Conservation (phyloP, 805 yeast genomes). For the Maudiozyma barnettii region DNA sequence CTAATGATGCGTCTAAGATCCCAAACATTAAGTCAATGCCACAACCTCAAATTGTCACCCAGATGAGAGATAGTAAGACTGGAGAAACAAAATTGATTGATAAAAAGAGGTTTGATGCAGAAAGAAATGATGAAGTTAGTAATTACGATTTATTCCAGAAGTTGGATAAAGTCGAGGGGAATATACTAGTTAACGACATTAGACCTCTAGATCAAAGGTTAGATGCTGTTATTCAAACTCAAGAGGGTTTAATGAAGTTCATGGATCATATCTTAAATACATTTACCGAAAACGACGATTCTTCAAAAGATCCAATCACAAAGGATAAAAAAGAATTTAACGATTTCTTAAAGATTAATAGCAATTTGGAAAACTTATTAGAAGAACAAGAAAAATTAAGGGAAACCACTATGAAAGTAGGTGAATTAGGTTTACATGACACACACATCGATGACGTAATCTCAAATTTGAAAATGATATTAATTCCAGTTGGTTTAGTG, state of each 20-base stretch:
- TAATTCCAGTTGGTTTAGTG: conserved; percentile 23
- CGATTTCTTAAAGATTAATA: conserved; percentile 23
- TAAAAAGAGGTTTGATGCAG: conserved; percentile 17
- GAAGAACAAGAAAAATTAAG: conserved; percentile 26
- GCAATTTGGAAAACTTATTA: conserved; percentile 23
- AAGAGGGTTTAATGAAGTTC: conserved; percentile 17
- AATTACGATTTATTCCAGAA: conserved; percentile 23
- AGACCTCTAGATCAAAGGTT: conserved; percentile 17
- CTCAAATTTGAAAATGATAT: conserved; percentile 21
- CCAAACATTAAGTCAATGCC: conserved; percentile 42
- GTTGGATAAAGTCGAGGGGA: conserved; percentile 27
- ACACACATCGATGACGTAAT: conserved; percentile 25
- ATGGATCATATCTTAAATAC: conserved; percentile 12
- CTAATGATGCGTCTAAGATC: conserved; percentile 45
- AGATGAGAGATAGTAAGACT: conserved; percentile 31
- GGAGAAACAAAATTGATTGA: conserved; percentile 25
- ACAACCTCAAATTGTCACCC: conserved; percentile 38
- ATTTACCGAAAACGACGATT: neutral
- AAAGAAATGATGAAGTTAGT: conserved; percentile 12
- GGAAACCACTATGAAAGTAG: conserved; percentile 14
- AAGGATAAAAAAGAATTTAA: conserved; percentile 14
- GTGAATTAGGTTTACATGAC: conserved; percentile 8
- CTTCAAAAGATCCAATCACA: conserved; percentile 2
- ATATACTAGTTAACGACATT: conserved; percentile 29
- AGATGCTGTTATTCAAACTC: conserved; percentile 16